phyloP scores from a whole-genome alignment of 106 monocot genomes.

The Acorus calamus region DNA sequence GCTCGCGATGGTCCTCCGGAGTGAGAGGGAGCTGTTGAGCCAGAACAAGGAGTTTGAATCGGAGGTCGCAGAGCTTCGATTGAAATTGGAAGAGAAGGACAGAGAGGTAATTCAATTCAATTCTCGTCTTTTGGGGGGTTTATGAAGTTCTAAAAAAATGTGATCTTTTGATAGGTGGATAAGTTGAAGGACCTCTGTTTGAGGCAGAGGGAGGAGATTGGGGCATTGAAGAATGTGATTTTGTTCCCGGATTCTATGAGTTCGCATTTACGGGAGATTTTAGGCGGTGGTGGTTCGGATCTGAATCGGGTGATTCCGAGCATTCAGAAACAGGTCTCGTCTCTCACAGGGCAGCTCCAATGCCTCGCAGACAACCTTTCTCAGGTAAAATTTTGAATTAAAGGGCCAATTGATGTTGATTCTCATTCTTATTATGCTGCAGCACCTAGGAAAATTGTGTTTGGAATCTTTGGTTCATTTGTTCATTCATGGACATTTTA shows the following conservation, averaged over 20 bases:
- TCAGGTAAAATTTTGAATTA: constrained; percentile 34
- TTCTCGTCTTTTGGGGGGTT: too few species aligned
- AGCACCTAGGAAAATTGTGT: too few species aligned
- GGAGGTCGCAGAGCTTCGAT: constrained; percentile 48
- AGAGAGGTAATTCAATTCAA: constrained; percentile 25
- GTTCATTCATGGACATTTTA: too few species aligned
- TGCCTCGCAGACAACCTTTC: constrained; percentile 78
- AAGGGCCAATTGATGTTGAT: constrained; percentile 59
- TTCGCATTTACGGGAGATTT: constrained; percentile 34
- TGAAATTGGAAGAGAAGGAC: constrained; percentile 47
- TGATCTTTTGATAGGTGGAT: constrained; percentile 36
- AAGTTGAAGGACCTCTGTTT: constrained; percentile 80
- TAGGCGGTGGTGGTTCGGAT: constrained; percentile 57
- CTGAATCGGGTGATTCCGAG: constrained; percentile 67
- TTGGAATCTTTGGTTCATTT: too few species aligned
- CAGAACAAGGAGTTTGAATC: constrained; percentile 65
- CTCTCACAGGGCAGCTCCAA: constrained; percentile 69
- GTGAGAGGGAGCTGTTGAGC: constrained; percentile 80
- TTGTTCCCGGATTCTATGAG: constrained; percentile 79
- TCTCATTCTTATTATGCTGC: too few species aligned
- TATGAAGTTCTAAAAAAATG: too few species aligned
- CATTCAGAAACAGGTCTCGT: constrained; percentile 72
- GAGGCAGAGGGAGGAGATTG: constrained; percentile 88
- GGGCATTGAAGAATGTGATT: constrained; percentile 77
- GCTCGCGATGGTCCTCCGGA: constrained; percentile 91